Base-by-base conservation (phyloP, 352 stramenopile genomes). In the Phytophthora foliorum region DNA sequence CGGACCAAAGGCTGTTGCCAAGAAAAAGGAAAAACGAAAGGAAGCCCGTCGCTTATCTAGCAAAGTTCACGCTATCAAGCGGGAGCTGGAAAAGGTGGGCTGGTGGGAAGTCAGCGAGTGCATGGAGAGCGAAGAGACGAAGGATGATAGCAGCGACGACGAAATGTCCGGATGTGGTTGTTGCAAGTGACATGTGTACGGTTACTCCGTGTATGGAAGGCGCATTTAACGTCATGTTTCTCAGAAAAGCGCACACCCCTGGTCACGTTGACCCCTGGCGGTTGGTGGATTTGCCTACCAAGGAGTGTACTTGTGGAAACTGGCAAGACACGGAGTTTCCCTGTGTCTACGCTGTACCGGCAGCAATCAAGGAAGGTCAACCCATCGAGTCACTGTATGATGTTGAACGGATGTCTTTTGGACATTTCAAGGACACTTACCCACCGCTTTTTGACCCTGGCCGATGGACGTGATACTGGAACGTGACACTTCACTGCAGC, bases 291-390 rank as follows among this genome's bases (percentile, higher is more conserved):
- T 46, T 66, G 10, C 29, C 50, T 2, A 42, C 1, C 10, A 14
- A 8, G 22, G 32, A 49, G 22, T 68, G 52, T 7, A 69, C 62
- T 8, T 63, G 53, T 17, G 53, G 44, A 17, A 51, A 54, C n/a
- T 63, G 53, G 34, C n/a, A 69, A 46, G 52, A 69, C 17, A 19
- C 56, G 7, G 7, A 10, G 0, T 63, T 69, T 52, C 45, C 62
- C 6, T 72, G 56, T 36, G 54, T 67, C 6, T 49, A 67, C 8
- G 55, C 63, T 1, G 17, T 72, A 14, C 51, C 25, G 9, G 49
- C 55, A 10, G 49, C 56, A 17, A 38, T 45, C 2, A 1, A 61
- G 21, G n/a, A 72, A 9, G 50, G 50, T 0, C 19, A 13, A 1
- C 19, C 22, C 29, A 0, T 67, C 2, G 32, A 61, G 2, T 17